Evolutionary conservation across 2,329 filamentous ascomycete species (phyloP), one percentile per base, ranked within the genome.

Genomic region (Claviceps quebecensis): DNA sequence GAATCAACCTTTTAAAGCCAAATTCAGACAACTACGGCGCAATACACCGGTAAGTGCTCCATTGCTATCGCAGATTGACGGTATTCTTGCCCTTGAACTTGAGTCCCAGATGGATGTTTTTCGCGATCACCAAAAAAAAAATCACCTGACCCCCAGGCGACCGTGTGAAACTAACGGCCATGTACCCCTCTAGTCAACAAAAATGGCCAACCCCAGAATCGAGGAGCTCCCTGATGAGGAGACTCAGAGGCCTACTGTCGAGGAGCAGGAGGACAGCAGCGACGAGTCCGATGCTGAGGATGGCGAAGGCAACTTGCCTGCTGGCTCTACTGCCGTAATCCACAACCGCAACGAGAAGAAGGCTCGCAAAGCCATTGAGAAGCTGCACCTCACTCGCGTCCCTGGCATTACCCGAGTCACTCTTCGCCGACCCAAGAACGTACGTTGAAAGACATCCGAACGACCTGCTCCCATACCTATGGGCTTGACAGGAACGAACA

Each of bases 271-370:
- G 57, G 81, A 83, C 59, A 81, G 77, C 67, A 83, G 79, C 74
- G 82, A 81, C 65, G 84, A 87, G 61, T 86, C 84, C 61, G 86
- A 87, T 64, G 83, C 78, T 61, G 89, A 93, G 63, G 86, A 94
- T 63, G 86, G 80, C 63, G 89, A 93, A 70, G 83, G 80, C 56
- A 80, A 80, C 61, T 69, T 80, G 60, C 88, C 91, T 68, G 84
- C 86, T 61, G 93, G 91, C 67, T 87, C 89, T 66, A 82, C 85
- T 59, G 86, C 91, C 67, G 82, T 93, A 64, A 84, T 98, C 67
- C 91, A 97, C 81, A 95, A 88, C 69, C 89, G 93, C 73, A 97
- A 97, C 77, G 93, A 98, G 86, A 98, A 98, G 87, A 98, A 98
- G 84, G 94, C 93, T 65, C 86, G 93, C 76, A 98, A 98, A 83